These are phyloP conservation scores for Fusarium sp. DNA, from an alignment of 2,329 filamentous ascomycete genomes.

Conservation along the genomic window DNA sequence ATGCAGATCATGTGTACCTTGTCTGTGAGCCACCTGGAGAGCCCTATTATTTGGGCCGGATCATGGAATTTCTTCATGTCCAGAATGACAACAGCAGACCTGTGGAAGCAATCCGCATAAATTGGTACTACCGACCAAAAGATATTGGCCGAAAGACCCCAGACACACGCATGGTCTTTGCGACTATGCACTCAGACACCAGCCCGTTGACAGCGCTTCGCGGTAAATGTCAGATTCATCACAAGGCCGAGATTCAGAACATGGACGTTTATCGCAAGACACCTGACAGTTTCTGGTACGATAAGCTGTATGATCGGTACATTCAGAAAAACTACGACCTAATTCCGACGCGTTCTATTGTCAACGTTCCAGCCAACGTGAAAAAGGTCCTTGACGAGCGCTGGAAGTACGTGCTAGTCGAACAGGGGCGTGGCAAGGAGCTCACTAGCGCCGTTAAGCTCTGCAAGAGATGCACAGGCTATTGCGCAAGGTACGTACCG, in stretches of 20 bases:
- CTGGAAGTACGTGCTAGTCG: constrained; percentile 96
- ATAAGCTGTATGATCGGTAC: constrained; percentile 97
- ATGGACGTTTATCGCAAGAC: constrained; percentile 86
- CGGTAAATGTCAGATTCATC: constrained; percentile 90
- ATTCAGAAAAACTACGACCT: constrained; percentile 98
- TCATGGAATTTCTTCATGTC: constrained; percentile 96
- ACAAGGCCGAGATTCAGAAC: constrained; percentile 85
- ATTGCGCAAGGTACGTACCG: constrained; percentile 82
- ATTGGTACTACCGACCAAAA: constrained; percentile 98
- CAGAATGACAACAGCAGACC: constrained; percentile 78
- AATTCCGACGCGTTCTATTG: constrained; percentile 89
- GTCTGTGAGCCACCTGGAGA: constrained; percentile 97
- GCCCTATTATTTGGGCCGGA: constrained; percentile 95
- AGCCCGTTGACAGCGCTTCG: constrained; percentile 92
- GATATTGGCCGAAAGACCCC: constrained; percentile 93
- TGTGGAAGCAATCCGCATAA: constrained; percentile 89
- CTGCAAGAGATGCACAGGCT: constrained; percentile 91
- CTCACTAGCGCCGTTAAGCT: constrained; percentile 94
- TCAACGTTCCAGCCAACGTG: constrained; percentile 94
- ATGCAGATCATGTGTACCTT: constrained; percentile 84
- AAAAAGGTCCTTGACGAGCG: constrained; percentile 96
- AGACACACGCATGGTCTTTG: constrained; percentile 91
- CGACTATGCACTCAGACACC: constrained; percentile 98
- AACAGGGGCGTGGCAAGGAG: constrained; percentile 93
- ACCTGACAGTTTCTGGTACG: constrained; percentile 94